phyloP scores from a whole-genome alignment of 2,329 filamentous ascomycete species.

The Curvularia sp. region DNA sequence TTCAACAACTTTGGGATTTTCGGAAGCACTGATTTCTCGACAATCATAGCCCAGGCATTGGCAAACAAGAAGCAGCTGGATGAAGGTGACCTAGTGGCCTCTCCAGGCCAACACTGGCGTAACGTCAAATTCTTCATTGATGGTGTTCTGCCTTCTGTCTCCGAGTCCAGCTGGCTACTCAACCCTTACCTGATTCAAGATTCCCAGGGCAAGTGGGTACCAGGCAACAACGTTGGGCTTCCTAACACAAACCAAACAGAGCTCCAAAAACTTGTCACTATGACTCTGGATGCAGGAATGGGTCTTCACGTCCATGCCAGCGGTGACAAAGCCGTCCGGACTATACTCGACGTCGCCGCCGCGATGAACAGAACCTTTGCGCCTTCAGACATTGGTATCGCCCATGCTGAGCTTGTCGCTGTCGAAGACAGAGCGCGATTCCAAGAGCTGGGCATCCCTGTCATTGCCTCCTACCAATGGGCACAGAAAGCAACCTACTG shows the following conservation, averaged over 20 bases:
- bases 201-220: slow-evolving; percentile 7
- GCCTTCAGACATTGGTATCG: neutral
- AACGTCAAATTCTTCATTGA: slow-evolving; percentile 11
- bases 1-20: slow-evolving; percentile 6
- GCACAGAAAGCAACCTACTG: slow-evolving; percentile 4
- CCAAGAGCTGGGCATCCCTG: neutral
- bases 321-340: slow-evolving; percentile 4
- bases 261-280: slow-evolving; percentile 1
- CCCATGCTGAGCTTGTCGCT: slow-evolving; percentile 1
- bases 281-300: slow-evolving; percentile 3
- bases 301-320: slow-evolving; percentile 7
- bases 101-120: slow-evolving; percentile 7
- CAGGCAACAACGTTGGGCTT: slow-evolving; percentile 8
- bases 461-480: slow-evolving; percentile 9
- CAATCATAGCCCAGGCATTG: slow-evolving; percentile 2
- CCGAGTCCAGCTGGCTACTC: slow-evolving; percentile 1
- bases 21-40: neutral
- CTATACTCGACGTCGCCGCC: slow-evolving; percentile 3
- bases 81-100: slow-evolving; percentile 1
- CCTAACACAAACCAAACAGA: slow-evolving; percentile 5
- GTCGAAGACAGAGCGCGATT: slow-evolving; percentile 8
- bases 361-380: slow-evolving; percentile 1
- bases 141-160: slow-evolving; percentile 3
- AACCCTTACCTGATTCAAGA: slow-evolving; percentile 6
- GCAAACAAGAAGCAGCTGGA: slow-evolving; percentile 1